phyloP scores from a whole-genome alignment of 148 eudicot genomes.

The Chenopodium quinoa region DNA sequence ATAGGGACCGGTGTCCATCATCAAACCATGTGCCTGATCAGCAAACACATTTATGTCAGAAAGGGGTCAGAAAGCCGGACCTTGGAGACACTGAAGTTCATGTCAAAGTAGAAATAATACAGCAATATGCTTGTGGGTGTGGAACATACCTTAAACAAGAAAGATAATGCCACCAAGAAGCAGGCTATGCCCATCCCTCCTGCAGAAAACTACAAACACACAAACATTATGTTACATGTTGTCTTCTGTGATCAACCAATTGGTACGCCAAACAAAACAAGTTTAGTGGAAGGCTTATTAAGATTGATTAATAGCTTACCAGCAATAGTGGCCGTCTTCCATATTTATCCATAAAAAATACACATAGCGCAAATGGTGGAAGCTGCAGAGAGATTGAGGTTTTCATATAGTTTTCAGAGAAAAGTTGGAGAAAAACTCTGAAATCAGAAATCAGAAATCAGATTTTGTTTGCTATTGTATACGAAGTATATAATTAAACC shows the following conservation, averaged over 20 bases:
- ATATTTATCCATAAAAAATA: slow-evolving; percentile 42
- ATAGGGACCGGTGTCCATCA: slow-evolving; percentile 28
- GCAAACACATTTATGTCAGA: background rate
- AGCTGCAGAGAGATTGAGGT: slow-evolving; percentile 30
- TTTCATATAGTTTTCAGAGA: background rate
- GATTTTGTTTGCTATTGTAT: background rate
- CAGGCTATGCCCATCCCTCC: slow-evolving; percentile 25
- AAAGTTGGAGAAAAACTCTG: background rate
- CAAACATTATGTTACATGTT: background rate
- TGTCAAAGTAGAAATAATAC: background rate
- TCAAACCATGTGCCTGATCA: slow-evolving; percentile 27
- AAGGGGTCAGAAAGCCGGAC: background rate
- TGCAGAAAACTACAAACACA: slow-evolving; percentile 23
- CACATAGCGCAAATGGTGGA: slow-evolving; percentile 34
- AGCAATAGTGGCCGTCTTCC: slow-evolving; percentile 54
- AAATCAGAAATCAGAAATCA: background rate
- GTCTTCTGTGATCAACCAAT: background rate
- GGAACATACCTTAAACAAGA: slow-evolving; percentile 24
- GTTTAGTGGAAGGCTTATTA: background rate
- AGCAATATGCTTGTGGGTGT: background rate
- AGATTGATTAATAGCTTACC: slow-evolving; percentile 23
- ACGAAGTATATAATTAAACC: slow-evolving; percentile 25
- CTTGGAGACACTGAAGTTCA: background rate
- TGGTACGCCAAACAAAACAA: background rate
- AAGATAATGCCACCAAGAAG: slow-evolving; percentile 23